Conservation (phyloP, 805 yeast species). For the Helenozyma rhizophorensis region DNA sequence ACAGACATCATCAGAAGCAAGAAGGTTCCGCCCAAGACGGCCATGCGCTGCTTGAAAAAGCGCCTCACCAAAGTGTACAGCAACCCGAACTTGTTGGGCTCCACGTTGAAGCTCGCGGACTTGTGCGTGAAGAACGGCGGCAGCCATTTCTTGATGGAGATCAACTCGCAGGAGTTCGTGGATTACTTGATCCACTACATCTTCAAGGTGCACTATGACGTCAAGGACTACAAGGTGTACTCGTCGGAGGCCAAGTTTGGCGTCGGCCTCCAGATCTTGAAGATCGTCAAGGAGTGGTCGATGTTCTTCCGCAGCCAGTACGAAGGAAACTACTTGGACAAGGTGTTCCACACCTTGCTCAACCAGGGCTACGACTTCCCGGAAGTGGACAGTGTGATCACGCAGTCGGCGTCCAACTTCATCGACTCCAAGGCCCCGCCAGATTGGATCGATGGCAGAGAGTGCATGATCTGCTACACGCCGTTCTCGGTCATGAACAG, state of each 20-base stretch:
- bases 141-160: conserved; percentile 70
- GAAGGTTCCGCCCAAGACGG: conserved; percentile 70
- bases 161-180: conserved; percentile 80
- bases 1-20: conserved; percentile 85
- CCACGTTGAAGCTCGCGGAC: conserved; percentile 75
- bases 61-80: conserved; percentile 53
- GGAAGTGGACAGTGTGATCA: conserved; percentile 22
- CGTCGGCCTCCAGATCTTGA: conserved; percentile 59
- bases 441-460: conserved; percentile 94
- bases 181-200: conserved; percentile 61
- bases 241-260: conserved; percentile 21
- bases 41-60: conserved; percentile 79
- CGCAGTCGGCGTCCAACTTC: conserved; percentile 43
- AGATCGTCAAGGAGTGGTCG: conserved; percentile 73
- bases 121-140: conserved; percentile 93
- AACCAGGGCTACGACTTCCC: conserved; percentile 70
- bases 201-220: conserved; percentile 36
- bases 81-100: conserved; percentile 77
- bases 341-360: conserved; percentile 55
- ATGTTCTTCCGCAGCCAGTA: conserved; percentile 64
- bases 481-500: conserved; percentile 78
- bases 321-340: conserved; percentile 61
- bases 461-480: conserved; percentile 89
- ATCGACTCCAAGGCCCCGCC: conserved; percentile 93
- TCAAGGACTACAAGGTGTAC: conserved; percentile 18